phyloP scores from a whole-genome alignment of 1,284 basidiomycete genomes.

The Trichosporon coremiiforme region DNA sequence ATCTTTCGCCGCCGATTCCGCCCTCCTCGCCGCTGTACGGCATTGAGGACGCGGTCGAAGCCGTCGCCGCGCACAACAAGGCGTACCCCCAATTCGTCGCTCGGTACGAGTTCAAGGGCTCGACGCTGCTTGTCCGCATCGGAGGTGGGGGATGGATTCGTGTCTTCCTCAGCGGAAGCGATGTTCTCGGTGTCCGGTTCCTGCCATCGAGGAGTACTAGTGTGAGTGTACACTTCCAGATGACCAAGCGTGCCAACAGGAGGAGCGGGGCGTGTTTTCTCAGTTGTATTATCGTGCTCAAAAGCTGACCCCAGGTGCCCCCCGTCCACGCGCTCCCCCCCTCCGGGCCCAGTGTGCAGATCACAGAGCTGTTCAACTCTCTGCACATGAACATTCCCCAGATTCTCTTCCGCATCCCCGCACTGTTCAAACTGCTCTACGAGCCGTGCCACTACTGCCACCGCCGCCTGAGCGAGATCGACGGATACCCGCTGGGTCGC shows the following conservation, averaged over 20 bases:
- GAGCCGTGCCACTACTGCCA: slow-evolving; percentile 25
- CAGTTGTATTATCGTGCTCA: too few species aligned
- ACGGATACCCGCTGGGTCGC: slow-evolving; percentile 25
- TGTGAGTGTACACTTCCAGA: slow-evolving; percentile 16
- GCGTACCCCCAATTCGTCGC: neutral
- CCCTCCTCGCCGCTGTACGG: slow-evolving; percentile 12
- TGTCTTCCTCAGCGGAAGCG: slow-evolving; percentile 20
- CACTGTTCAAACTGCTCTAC: slow-evolving; percentile 16
- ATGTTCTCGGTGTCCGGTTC: slow-evolving; percentile 23
- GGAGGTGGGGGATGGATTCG: slow-evolving; percentile 20
- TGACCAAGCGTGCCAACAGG: too few species aligned
- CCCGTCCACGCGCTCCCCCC: slow-evolving; percentile 31
- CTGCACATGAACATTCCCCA: slow-evolving; percentile 23
- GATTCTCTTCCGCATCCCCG: slow-evolving; percentile 27
- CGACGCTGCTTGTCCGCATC: slow-evolving; percentile 25
- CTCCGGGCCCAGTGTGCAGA: slow-evolving; percentile 20
- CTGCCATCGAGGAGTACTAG: slow-evolving; percentile 19
- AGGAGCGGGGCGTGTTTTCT: too few species aligned
- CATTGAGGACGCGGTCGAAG: slow-evolving; percentile 7
- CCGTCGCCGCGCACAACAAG: slow-evolving; percentile 21
- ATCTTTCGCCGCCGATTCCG: slow-evolving; percentile 20
- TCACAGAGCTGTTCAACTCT: slow-evolving; percentile 23
- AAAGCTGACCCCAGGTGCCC: slow-evolving; percentile 28
- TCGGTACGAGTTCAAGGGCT: slow-evolving; percentile 17
- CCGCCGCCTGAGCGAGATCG: slow-evolving; percentile 23